Base-by-base conservation (phyloP, 2,329 filamentous ascomycete species). In the Harringtonia aguacate region DNA sequence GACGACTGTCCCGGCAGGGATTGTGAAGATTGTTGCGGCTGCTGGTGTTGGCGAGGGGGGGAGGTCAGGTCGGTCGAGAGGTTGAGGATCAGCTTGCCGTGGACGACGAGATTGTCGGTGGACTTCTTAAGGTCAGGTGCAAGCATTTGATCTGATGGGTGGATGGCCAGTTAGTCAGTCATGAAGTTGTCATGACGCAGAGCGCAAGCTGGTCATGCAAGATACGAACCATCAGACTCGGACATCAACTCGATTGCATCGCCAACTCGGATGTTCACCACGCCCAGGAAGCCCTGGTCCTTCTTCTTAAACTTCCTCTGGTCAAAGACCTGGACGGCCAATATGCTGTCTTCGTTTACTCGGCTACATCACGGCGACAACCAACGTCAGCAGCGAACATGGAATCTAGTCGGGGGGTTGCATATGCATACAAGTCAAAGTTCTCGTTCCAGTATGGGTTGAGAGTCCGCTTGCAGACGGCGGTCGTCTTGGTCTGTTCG, bases 241-340 rank as follows among this genome's bases (percentile, higher is more conserved):
- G 86, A 79, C 50, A 86, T 82, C 52, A 98, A 70, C 61, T 95
- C 90, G 55, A 98, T 87, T 33, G 92, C 84, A 72, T 94, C 89
- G 56, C 92, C 92, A 53, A 98, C 84, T 47, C 89, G 83, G 56
- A 98, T 84, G 62, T 98, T 98, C 59, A 98, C 95, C 44, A 98
- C 92, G 46, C 92, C 92, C 8, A 98, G 73, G 60, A 98, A 98
- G 9, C 92, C 92, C 63, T 98, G 92, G 56, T 98, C 92, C 87
- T 97, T 98, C 79, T 98, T 98, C 75, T 98, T 98, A 70, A 98
- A 98, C 69, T 98, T 98, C 72, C 95, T 95, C 67, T 98, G 92
- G 65, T 98, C 92, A 61, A 98, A 98, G 44, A 98, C 95, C 61
- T 98, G 92, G 38, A 98, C 89, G 8, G 92, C 92, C 39, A 98